Base-by-base conservation (phyloP, 805 yeast genomes). In the Wickerhamiella dianesei region DNA sequence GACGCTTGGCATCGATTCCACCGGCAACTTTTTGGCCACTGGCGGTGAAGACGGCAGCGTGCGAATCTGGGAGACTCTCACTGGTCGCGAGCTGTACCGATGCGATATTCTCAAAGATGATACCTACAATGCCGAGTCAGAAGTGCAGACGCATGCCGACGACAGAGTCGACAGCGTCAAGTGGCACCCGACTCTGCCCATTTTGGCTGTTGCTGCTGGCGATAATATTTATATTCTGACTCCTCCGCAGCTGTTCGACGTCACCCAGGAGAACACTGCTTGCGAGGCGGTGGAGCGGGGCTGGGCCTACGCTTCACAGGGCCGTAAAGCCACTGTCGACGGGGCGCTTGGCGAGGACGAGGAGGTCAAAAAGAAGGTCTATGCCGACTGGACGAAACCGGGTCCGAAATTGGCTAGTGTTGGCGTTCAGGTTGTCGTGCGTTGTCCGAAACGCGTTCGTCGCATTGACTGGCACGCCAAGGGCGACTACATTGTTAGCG, bases 41-140 rank as follows among this genome's bases (percentile, higher is more conserved):
- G 98, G 96, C 49, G 83, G 95, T 16, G 97, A 92, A 62, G 98
- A 92, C 62, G 97, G 97, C 47, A 75, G 88, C 16, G 88, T 92
- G 4, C 75, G 96, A 56, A 74, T 92, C n/a, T 92, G 98, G 97
- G 98, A 92, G 68, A 80, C 87, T 17, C 68, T 87, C 50, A 85
- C 96, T 3, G 98, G 98, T 42, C 79, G 98, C 66, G 94, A 89
- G 69, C 84, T 89, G 44, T 84, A 76, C 72, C 75, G 76, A 50
- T 43, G 58, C 21, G 56, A 61, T 43, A 55, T 65, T 4, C 54
- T 62, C 18, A 54, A 56, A 29, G 53, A 51, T 5, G 72, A 76
- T 45, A 53, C 59, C 13, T 62, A 62, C 48, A 53, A 51, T 36
- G 54, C 52, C 42, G 48, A 44, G 21, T 48, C 41, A 25, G 54